Evolutionary conservation across 1,284 basidiomycete genomes (phyloP).

Genomic region (Irpex sp.): DNA sequence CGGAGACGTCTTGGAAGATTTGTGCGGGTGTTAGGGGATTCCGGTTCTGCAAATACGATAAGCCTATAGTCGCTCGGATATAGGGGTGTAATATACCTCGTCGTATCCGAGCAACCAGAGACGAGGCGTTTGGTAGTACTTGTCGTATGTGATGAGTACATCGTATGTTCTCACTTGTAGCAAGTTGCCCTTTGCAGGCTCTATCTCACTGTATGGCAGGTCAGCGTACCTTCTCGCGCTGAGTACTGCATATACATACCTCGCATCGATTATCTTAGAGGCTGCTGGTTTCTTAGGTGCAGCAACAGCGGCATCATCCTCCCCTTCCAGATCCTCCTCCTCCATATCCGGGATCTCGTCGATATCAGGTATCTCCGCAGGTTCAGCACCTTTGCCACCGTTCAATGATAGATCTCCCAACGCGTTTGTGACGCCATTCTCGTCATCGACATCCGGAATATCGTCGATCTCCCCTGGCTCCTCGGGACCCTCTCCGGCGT

Average conservation of each 20-base stretch:
- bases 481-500: conserved; percentile 49
- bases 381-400: conserved; percentile 40
- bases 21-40: conserved; percentile 83
- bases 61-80: no score
- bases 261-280: conserved; percentile 21
- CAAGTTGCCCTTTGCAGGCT: conserved; percentile 76
- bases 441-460: conserved; percentile 91
- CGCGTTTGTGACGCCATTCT: conserved; percentile 79
- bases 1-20: conserved; percentile 96
- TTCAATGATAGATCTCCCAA: conserved; percentile 53
- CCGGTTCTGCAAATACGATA: conserved; percentile 58
- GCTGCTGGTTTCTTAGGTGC: conserved; percentile 46
- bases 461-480: conserved; percentile 70
- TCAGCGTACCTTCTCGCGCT: neutral
- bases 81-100: no score
- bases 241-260: conserved; percentile 19
- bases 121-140: conserved; percentile 95
- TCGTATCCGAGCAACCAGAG: conserved; percentile 96
- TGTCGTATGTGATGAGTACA: conserved; percentile 99
- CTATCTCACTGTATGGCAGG: conserved; percentile 41
- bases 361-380: conserved; percentile 38
- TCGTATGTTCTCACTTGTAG: conserved; percentile 98
- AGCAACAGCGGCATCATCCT: conserved; percentile 79
- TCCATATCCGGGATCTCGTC: conserved; percentile 39
- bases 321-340: conserved; percentile 34